A percentile compares a stretch with the other conserved stretches of the same genome.
These are phyloP conservation scores for Leccinum uliginosum DNA, from an alignment of 768 basidiomycete species.

Conservation along the genomic window DNA sequence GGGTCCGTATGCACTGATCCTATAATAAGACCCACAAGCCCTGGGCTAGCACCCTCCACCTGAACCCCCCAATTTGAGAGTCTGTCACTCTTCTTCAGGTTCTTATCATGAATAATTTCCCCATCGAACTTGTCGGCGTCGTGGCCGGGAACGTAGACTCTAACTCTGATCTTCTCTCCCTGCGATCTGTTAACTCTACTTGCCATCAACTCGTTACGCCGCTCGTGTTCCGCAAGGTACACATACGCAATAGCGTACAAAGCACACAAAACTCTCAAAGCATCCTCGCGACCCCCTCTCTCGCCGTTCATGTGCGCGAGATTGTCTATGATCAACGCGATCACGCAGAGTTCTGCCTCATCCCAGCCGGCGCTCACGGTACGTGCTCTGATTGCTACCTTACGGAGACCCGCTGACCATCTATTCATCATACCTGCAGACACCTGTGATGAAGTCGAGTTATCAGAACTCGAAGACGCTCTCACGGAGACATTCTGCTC, in stretches of 20 bases:
- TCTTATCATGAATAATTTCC: conserved; percentile 21
- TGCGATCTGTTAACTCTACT: conserved; percentile 25
- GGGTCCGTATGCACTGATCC: background rate
- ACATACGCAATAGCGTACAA: conserved; percentile 22
- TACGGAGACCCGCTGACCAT: background rate
- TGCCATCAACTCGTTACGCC: conserved; percentile 27
- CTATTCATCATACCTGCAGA: conserved; percentile 3
- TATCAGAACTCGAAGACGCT: conserved; percentile 29
- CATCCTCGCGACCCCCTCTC: conserved; percentile 19
- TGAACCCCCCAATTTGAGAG: background rate
- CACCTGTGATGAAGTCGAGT: conserved; percentile 24
- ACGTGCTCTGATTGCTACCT: background rate
- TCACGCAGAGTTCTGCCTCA: conserved; percentile 21
- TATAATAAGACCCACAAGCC: conserved; percentile 6
- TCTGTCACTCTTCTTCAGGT: background rate
- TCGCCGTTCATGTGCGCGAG: conserved; percentile 24
- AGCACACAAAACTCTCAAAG: conserved; percentile 24
- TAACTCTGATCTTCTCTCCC: conserved; percentile 24
- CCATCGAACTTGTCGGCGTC: conserved; percentile 25
- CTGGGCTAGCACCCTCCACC: no score
- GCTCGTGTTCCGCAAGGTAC: conserved; percentile 19
- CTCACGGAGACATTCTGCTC: conserved; percentile 25
- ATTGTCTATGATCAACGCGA: conserved; percentile 29
- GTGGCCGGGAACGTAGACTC: conserved; percentile 23
- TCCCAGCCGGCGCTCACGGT: conserved; percentile 15